Evolutionary conservation across 2,329 filamentous ascomycete genomes (phyloP), one percentile per base, ranked within the genome.

Genomic region (Aureobasidium melanogenum): DNA sequence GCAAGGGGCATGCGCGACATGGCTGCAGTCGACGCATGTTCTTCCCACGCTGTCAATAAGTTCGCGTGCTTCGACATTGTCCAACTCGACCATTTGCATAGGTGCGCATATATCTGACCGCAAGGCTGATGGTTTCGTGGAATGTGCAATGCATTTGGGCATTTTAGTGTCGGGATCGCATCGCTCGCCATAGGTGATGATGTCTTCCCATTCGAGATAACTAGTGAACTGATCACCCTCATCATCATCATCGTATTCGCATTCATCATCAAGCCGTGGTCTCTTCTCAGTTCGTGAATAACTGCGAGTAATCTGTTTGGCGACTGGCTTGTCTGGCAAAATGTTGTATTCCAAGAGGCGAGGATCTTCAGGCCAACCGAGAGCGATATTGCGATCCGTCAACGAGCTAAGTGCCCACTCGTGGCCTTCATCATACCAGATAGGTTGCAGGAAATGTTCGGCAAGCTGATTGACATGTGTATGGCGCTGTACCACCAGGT

Each of bases 371-470:
- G 28, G 28, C 47, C 47, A 50, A 12, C 47, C 47, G 3, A 50
- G 9, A 34, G 47, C 47, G 22, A 50, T 14, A 36, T 50, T 50
- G 10, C 47, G 28, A 5, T 50, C 47, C 30, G 19, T 50, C 12
- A 50, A 36, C 10, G 30, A 24, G n/a, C 47, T 36, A 10, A 36
- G 19, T 14, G 19, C 47, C 47, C 47, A 50, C 17, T 50, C 47
- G 30, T 50, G 47, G 12, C 47, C 47, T 36, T 50, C 47, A 36
- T 50, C 47, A 22, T 50, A 14, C 47, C 47, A 50, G 47, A 50
- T 3, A 4, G 3, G 3, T 3, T 50, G n/a, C n/a, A 50, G 19
- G 15, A 50, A 22, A 9, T 5, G 9, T 24, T 50, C 47, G 34
- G 19, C 30, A 50, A 50, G 30, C 19, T 32, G 28, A 50, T 50